These are phyloP conservation scores for Phellinidium pouzarii DNA, from an alignment of 1,284 basidiomycete genomes.

Conservation along the genomic window DNA sequence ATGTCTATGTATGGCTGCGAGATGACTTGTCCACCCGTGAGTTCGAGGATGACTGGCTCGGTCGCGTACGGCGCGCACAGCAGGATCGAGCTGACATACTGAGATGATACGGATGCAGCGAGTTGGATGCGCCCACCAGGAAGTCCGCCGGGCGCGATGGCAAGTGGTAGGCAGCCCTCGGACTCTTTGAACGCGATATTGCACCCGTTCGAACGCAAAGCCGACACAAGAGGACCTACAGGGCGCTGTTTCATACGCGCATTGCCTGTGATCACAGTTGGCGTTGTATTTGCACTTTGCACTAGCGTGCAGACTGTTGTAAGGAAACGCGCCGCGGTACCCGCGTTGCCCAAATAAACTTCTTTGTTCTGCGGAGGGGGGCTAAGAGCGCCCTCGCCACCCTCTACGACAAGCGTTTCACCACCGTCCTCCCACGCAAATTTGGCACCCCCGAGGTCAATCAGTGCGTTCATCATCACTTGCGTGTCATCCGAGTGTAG, in stretches of 20 bases:
- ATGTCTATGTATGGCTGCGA: slow-evolving; percentile 99
- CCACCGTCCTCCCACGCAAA: slow-evolving; percentile 91
- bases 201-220: slow-evolving; percentile 79
- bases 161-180: slow-evolving; percentile 83
- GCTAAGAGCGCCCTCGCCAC: slow-evolving; percentile 77
- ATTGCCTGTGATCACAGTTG: slow-evolving; percentile 90
- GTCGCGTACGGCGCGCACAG: slow-evolving; percentile 93
- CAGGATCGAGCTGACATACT: slow-evolving; percentile 97
- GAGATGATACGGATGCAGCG: slow-evolving; percentile 91
- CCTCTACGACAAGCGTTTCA: slow-evolving; percentile 89
- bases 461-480: slow-evolving; percentile 95
- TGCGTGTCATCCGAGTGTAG: slow-evolving; percentile 98
- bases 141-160: slow-evolving; percentile 81
- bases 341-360: slow-evolving; percentile 95
- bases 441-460: slow-evolving; percentile 83
- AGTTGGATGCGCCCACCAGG: slow-evolving; percentile 81
- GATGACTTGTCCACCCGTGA: slow-evolving; percentile 91
- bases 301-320: slow-evolving; percentile 92
- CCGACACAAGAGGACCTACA: slow-evolving; percentile 93
- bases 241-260: slow-evolving; percentile 97
- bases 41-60: slow-evolving; percentile 78
- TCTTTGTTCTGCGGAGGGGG: slow-evolving; percentile 78
- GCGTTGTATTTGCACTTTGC: slow-evolving; percentile 34
- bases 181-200: slow-evolving; percentile 75
- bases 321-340: slow-evolving; percentile 96